Base-by-base conservation (phyloP, 1,284 basidiomycete genomes). In the Sporisorium sorghi region DNA sequence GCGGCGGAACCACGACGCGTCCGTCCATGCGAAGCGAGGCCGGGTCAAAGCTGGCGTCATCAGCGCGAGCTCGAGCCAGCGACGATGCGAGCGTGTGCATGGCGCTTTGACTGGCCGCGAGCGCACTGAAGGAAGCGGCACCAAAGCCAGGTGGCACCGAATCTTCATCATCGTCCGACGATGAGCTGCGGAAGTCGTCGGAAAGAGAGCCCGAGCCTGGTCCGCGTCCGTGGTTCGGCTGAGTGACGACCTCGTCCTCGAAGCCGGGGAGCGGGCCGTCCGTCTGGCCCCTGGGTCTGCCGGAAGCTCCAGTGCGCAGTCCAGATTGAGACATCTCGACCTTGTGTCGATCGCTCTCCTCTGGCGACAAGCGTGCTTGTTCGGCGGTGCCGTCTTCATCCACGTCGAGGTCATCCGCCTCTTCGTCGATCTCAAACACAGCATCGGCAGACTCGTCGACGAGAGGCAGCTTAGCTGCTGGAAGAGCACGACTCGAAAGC, bases 351-450 rank as follows among this genome's bases (percentile, higher is more conserved):
- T 65, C 66, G n/a, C 46, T 40, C 6, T 66, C 72, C 21, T 69
- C 62, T 6, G 54, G 58, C 7, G 57, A 53, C 17, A 54, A 19
- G 15, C 42, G 66, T 28, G 48, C 23, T 3, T 37, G 57, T 14
- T 55, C 53, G 19, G 11, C 48, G 24, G 54, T 44, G 28, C 40
- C 47, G 19, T 71, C 63, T 11, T 67, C 68, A 6, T 64, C 53
- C 1, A 44, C 59, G 19, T 70, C 63, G 11, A 44, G 23, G 9
- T 59, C 68, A 23, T 74, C 65, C 21, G 68, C 51, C 42, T 79
- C 77, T 30, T 80, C 78, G 39, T 80, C 79, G 40, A 79, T 79
- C 39, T 79, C 79, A 35, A 80, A 79, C 8, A 79, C 68, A 15
- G 79, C 74, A 15, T 69, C 73, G 10, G 62, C 73, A 15, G 73